Base-by-base conservation (phyloP, 257 asterid genomes). In the Solanum okadae region DNA sequence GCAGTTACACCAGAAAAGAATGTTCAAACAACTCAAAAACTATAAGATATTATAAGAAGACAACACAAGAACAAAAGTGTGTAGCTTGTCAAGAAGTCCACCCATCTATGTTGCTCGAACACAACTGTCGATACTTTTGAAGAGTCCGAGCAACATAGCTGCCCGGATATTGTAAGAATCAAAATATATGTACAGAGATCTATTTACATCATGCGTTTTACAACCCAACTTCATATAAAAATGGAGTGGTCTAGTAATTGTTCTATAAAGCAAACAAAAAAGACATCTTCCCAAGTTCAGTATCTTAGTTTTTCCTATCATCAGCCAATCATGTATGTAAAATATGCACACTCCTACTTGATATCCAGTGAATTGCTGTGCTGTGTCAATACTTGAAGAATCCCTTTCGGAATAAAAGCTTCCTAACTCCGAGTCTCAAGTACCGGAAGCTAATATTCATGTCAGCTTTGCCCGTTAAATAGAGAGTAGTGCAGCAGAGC, bases 401-500 rank as follows among this genome's bases (percentile, higher is more conserved):
- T 82, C 46, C 44, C 31, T 82, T 82, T 82, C 86, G 3, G 68
- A 18, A 82, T 82, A 16, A 29, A 82, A 18, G 71, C 86, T 49
- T 29, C 70, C 44, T 82, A 82, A 29, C 44, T n/a, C 44, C 42
- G 44, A 10, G 70, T 20, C 61, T 77, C 44, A 33, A 82, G 70
- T 82, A 31, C 70, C 31, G n/a, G 70, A 65, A 29, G 71, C 86
- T 29, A 49, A 31, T 82, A 82, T 31, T 82, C 70, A 49, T 49
- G 86, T 82, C 86, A 82, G 86, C 37, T 67, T 86, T 82, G 89
- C 90, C 86, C 90, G 72, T 63, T 84, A 86, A 65, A 86, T 31
- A 83, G 92, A 73, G 85, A 90, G 77, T 65, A 89, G 59, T 91
- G 95, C 88, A 95, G 89, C 89, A 94, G 84, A 40, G 95, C 88